A percentile compares a stretch with the other conserved stretches of the same genome.
phyloP scores from a whole-genome alignment of 2,329 filamentous ascomycete species.

The Penicillium sp. region DNA sequence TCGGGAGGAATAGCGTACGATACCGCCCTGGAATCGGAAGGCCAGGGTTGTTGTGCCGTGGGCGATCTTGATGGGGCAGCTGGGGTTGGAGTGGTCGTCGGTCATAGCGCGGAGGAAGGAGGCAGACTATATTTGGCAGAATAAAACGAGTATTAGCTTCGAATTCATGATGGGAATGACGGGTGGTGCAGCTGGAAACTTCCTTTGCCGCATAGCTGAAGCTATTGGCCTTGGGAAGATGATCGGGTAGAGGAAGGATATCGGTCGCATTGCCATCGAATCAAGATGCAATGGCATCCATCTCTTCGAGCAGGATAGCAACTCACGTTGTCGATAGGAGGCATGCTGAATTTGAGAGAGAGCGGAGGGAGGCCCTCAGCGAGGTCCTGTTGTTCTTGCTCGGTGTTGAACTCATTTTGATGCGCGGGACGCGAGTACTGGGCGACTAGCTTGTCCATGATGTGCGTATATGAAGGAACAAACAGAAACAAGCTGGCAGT shows the following conservation, averaged over 20 bases:
- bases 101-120: constrained; percentile 96
- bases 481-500: constrained; percentile 8
- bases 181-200: constrained; percentile 7
- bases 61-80: constrained; percentile 98
- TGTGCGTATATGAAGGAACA: constrained; percentile 23
- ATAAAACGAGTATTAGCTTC: constrained; percentile 6
- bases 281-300: background rate
- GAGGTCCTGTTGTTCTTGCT: constrained; percentile 76
- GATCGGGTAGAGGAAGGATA: background rate
- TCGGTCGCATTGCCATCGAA: constrained; percentile 6
- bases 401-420: constrained; percentile 71
- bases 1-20: constrained; percentile 51
- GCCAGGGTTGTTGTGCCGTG: constrained; percentile 98
- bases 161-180: background rate
- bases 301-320: background rate
- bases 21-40: constrained; percentile 97
- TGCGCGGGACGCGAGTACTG: constrained; percentile 83
- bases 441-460: constrained; percentile 91
- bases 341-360: constrained; percentile 92
- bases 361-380: constrained; percentile 73
- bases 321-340: constrained; percentile 85
- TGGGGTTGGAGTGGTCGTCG: constrained; percentile 94
- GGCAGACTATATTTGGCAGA: constrained; percentile 65
- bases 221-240: constrained; percentile 13
- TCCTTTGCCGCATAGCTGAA: constrained; percentile 8